phyloP scores from a whole-genome alignment of 1,284 basidiomycete species.

The Stygiomarasmius scandens region DNA sequence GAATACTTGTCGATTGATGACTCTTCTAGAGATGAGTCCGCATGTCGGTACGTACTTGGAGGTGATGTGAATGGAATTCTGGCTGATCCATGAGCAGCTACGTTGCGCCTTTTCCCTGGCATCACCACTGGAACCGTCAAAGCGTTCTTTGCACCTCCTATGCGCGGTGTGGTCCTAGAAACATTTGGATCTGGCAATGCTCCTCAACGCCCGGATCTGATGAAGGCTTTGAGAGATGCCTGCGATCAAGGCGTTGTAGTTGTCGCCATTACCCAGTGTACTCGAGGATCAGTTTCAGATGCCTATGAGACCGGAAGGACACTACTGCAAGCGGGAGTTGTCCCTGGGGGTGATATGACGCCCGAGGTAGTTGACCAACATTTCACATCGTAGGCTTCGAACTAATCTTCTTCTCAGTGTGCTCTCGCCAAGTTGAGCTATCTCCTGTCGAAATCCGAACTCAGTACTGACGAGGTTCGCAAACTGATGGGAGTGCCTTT shows the following conservation, averaged over 20 bases:
- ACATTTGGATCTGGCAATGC: constrained; percentile 91
- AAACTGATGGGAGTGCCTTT: constrained; percentile 79
- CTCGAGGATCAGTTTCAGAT: constrained; percentile 79
- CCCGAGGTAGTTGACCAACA: constrained; percentile 77
- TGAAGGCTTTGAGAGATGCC: constrained; percentile 75
- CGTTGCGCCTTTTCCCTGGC: constrained; percentile 85
- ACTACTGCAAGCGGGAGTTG: constrained; percentile 72
- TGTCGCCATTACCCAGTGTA: constrained; percentile 90
- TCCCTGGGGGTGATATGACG: constrained; percentile 90
- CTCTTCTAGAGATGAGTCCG: constrained; percentile 67
- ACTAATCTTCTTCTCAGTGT: constrained; percentile 50
- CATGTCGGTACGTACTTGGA: constrained; percentile 63
- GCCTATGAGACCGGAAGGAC: constrained; percentile 83
- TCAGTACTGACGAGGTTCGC: constrained; percentile 70
- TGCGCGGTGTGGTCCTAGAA: constrained; percentile 82
- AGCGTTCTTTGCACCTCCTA: constrained; percentile 73
- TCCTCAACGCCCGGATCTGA: constrained; percentile 70
- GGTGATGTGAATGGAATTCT: not conserved
- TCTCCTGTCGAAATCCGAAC: constrained; percentile 82
- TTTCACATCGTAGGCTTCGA: constrained; percentile 11
- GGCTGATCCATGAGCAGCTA: constrained; percentile 45
- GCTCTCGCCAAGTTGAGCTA: constrained; percentile 89
- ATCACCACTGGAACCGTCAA: constrained; percentile 73
- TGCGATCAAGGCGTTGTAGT: constrained; percentile 84
- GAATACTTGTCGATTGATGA: constrained; percentile 9